Evolutionary conservation across 768 basidiomycete species (phyloP).

Genomic region (Tephrocybe sp.): DNA sequence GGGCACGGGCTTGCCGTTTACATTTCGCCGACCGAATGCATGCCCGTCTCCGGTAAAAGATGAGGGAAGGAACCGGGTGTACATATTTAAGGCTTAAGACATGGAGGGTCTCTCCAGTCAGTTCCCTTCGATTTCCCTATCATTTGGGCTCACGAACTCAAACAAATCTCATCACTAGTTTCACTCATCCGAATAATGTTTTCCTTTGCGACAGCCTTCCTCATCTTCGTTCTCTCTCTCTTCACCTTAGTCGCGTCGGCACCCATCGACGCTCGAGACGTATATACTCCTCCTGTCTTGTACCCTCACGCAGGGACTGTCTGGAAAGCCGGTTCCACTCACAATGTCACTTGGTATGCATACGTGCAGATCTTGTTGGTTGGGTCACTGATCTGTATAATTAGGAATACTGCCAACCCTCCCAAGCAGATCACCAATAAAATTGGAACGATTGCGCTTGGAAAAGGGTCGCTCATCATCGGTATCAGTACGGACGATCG

Average conservation of each 20-base stretch:
- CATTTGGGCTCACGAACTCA: neutral
- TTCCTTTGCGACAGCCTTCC: conserved; percentile 13
- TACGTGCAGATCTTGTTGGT: neutral
- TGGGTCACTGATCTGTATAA: conserved; percentile 1
- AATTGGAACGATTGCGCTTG: conserved; percentile 41
- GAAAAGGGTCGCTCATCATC: conserved; percentile 29
- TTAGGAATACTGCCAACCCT: conserved; percentile 38
- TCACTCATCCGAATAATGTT: too few relatives aligned
- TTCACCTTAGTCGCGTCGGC: conserved; percentile 29
- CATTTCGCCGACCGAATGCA: neutral
- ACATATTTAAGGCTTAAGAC: conserved; percentile 15
- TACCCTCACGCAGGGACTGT: conserved; percentile 33
- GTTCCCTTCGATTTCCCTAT: neutral
- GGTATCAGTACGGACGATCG: conserved; percentile 26
- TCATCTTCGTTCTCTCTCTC: conserved; percentile 19
- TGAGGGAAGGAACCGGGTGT: conserved; percentile 10
- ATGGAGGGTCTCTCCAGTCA: conserved; percentile 9
- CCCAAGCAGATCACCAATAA: conserved; percentile 51
- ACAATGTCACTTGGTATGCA: conserved; percentile 46
- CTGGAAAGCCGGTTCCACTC: conserved; percentile 41
- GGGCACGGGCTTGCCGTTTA: too few relatives aligned
- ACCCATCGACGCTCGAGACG: conserved; percentile 41
- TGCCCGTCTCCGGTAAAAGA: conserved; percentile 9
- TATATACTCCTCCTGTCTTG: conserved; percentile 44
- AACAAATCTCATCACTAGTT: too few relatives aligned